A percentile compares a stretch with the other conserved stretches of the same genome.
These are phyloP conservation scores for Cladochytrium replicatum DNA, from an alignment of 192 early-diverging fungal genomes.

Conservation along the genomic window DNA sequence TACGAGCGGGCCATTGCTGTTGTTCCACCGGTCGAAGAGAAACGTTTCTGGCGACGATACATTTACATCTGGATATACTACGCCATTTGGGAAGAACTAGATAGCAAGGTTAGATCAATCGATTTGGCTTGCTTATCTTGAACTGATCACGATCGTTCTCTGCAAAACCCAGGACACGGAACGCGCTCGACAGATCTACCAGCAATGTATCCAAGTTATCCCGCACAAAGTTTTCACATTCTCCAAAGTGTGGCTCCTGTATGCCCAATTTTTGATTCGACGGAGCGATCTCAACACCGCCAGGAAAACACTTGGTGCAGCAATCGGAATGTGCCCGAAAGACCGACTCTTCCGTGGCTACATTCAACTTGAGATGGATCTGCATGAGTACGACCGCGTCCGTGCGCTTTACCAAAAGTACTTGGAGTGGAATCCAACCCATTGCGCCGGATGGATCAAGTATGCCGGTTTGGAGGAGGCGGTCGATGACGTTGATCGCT, in stretches of 20 bases:
- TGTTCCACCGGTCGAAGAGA: constrained; percentile 73
- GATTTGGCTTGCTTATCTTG: not conserved
- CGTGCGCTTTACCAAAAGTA: constrained; percentile 85
- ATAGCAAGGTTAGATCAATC: constrained; percentile 43
- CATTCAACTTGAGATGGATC: constrained; percentile 86
- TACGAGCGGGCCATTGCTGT: constrained; percentile 94
- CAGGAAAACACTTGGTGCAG: constrained; percentile 70
- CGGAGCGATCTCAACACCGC: constrained; percentile 59
- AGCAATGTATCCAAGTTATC: constrained; percentile 67
- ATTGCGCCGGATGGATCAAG: constrained; percentile 93
- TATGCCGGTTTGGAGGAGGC: constrained; percentile 83
- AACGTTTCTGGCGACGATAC: constrained; percentile 92
- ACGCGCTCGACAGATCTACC: constrained; percentile 74
- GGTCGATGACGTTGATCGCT: constrained; percentile 76
- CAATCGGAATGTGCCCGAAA: constrained; percentile 84
- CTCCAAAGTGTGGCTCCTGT: constrained; percentile 93
- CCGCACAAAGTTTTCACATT: constrained; percentile 95
- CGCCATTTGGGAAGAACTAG: constrained; percentile 89
- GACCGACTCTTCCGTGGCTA: constrained; percentile 91
- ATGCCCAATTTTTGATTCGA: constrained; percentile 87
- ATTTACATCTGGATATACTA: constrained; percentile 99
- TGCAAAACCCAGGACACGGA: constrained; percentile 54
- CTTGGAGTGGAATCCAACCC: constrained; percentile 75
- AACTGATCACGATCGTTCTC: constrained; percentile 1
- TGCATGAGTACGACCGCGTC: constrained; percentile 91